These are phyloP conservation scores for Keithomyces neogunnii DNA, from an alignment of 2,329 filamentous ascomycete species.

Conservation along the genomic window DNA sequence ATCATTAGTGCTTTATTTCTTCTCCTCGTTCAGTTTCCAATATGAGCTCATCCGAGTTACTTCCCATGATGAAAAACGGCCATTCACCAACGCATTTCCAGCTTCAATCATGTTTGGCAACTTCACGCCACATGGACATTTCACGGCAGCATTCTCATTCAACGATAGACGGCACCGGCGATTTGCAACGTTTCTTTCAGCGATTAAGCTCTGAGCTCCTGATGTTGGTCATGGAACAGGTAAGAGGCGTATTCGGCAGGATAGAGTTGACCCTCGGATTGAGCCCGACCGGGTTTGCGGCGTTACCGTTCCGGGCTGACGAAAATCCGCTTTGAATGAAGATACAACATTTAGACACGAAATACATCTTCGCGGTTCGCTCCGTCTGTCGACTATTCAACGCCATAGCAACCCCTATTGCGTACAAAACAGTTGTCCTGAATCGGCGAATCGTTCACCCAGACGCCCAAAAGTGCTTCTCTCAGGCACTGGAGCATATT, in stretches of 20 bases:
- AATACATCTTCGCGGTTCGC: slow-evolving; percentile 25
- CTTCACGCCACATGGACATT: background rate
- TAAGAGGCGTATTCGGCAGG: background rate
- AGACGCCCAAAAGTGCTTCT: slow-evolving; percentile 23
- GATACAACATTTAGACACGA: background rate
- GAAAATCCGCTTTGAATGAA: background rate
- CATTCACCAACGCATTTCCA: background rate
- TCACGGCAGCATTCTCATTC: background rate
- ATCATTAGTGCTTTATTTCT: background rate
- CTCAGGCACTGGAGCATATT: slow-evolving; percentile 26
- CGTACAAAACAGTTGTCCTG: slow-evolving; percentile 29
- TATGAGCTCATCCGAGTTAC: background rate
- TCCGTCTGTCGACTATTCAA: slow-evolving; percentile 30
- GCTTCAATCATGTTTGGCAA: background rate
- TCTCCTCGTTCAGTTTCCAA: background rate
- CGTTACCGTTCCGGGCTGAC: background rate
- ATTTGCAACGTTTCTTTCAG: background rate
- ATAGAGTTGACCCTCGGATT: background rate
- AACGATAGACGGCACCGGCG: background rate
- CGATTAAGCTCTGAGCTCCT: slow-evolving; percentile 3
- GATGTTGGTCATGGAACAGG: slow-evolving; percentile 5
- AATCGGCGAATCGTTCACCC: slow-evolving; percentile 28
- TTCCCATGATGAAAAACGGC: background rate
- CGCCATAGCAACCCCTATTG: slow-evolving; percentile 30
- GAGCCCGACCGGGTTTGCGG: background rate